Percentiles rank a stretch among this genome's conserved stretches.
These are phyloP conservation scores for Plenodomus tracheiphilus DNA, from an alignment of 2,329 filamentous ascomycete species.

Conservation along the genomic window DNA sequence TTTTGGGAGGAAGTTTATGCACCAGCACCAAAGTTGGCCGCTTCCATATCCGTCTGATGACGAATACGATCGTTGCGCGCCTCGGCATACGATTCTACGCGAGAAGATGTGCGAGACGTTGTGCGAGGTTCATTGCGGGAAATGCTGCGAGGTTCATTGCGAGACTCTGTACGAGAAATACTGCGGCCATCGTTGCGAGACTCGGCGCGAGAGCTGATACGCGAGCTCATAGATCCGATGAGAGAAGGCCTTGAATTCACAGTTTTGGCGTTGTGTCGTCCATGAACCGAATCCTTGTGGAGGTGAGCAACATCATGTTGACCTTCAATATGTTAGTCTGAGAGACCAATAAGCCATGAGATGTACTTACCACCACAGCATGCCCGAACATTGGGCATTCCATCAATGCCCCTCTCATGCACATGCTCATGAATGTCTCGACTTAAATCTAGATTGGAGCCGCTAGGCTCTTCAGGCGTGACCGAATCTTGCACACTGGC, in stretches of 20 bases:
- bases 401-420: slow-evolving; percentile 70
- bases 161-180: slow-evolving; percentile 17
- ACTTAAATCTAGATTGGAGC: slow-evolving; percentile 75
- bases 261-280: slow-evolving; percentile 30
- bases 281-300: slow-evolving; percentile 36
- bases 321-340: slow-evolving; percentile 34
- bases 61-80: slow-evolving; percentile 29
- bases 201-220: slow-evolving; percentile 34
- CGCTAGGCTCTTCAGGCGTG: slow-evolving; percentile 61
- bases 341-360: slow-evolving; percentile 4
- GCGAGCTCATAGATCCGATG: slow-evolving; percentile 39
- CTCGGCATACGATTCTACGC: slow-evolving; percentile 21
- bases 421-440: slow-evolving; percentile 76
- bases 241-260: slow-evolving; percentile 31
- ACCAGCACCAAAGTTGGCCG: slow-evolving; percentile 31
- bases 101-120: slow-evolving; percentile 23
- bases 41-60: slow-evolving; percentile 31
- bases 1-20: slow-evolving; percentile 20
- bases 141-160: not conserved
- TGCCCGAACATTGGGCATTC: slow-evolving; percentile 91
- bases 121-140: slow-evolving; percentile 22
- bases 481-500: slow-evolving; percentile 38
- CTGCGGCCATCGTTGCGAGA: slow-evolving; percentile 29
- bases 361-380: slow-evolving; percentile 87
- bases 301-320: slow-evolving; percentile 57